Conservation (phyloP, 345 rosid genomes). For the Geranium rotundifolium region DNA sequence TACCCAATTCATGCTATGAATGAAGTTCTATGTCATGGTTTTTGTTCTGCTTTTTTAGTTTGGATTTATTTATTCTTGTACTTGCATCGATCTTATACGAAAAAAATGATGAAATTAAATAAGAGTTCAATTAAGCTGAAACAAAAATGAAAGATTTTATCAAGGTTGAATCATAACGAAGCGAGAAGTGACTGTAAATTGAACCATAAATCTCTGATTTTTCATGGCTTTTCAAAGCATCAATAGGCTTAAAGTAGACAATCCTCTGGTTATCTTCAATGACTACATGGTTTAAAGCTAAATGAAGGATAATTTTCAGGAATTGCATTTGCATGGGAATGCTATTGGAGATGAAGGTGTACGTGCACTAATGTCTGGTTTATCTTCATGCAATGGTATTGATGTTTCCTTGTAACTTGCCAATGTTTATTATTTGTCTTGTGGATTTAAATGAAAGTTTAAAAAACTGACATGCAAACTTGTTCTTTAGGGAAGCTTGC, state of each 20-base stretch:
- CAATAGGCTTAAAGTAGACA: not conserved
- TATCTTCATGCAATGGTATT: slow-evolving; percentile 77
- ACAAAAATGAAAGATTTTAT: too few species aligned
- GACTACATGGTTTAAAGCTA: slow-evolving; percentile 2
- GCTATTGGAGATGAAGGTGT: slow-evolving; percentile 91
- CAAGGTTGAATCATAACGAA: too few species aligned
- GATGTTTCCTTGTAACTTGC: slow-evolving; percentile 3
- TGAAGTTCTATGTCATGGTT: too few species aligned
- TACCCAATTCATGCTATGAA: too few species aligned
- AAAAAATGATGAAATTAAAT: too few species aligned
- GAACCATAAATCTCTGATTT: not conserved
- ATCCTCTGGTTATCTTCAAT: not conserved
- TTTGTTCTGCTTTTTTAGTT: too few species aligned
- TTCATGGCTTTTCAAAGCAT: not conserved
- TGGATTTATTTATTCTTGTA: too few species aligned
- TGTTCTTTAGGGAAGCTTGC: slow-evolving; percentile 47
- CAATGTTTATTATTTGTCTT: not conserved
- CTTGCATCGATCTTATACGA: too few species aligned
- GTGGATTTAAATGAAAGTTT: not conserved
- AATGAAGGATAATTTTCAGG: slow-evolving; percentile 29
- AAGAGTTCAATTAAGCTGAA: too few species aligned
- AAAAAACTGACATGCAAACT: slow-evolving; percentile 9
- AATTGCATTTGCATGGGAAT: slow-evolving; percentile 92
- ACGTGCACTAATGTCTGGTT: slow-evolving; percentile 70
- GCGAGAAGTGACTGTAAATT: not conserved